These are phyloP conservation scores for Starmerella cellae DNA, from an alignment of 805 yeast species.

Conservation along the genomic window DNA sequence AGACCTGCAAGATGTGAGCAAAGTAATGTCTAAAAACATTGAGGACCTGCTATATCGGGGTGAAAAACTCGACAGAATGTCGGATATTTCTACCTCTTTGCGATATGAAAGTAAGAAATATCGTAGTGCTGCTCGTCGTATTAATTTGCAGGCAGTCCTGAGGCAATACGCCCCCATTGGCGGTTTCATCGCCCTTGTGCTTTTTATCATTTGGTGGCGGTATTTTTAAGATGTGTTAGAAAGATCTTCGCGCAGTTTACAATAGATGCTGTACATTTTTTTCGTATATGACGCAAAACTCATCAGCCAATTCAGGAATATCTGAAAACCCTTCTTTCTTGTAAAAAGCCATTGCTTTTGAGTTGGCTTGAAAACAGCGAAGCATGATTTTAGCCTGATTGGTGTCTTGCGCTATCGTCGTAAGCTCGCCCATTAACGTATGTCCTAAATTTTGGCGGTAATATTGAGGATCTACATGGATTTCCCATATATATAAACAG, in stretches of 20 bases:
- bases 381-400: constrained; percentile 2
- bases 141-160: constrained; percentile 76
- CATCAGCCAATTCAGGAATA: background rate
- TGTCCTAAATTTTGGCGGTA: constrained; percentile 12
- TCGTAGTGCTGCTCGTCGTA: constrained; percentile 75
- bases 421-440: constrained; percentile 2
- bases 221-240: constrained; percentile 33
- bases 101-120: constrained; percentile 77
- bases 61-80: constrained; percentile 77
- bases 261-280: too few relatives aligned
- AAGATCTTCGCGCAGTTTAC: constrained; percentile 23
- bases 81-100: constrained; percentile 69
- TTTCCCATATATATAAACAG: constrained; percentile 14
- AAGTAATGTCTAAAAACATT: constrained; percentile 90
- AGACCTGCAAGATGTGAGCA: constrained; percentile 85
- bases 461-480: constrained; percentile 13
- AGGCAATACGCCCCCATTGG: constrained; percentile 83
- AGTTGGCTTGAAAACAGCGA: constrained; percentile 12
- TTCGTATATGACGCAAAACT: constrained; percentile 2
- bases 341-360: constrained; percentile 11
- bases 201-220: constrained; percentile 75
- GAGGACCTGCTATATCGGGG: constrained; percentile 93
- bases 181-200: constrained; percentile 50
- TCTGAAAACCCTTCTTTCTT: constrained; percentile 9
- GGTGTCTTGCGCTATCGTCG: background rate